These are phyloP conservation scores for Serendipita indica DNA, from an alignment of 768 basidiomycete species.

Conservation along the genomic window DNA sequence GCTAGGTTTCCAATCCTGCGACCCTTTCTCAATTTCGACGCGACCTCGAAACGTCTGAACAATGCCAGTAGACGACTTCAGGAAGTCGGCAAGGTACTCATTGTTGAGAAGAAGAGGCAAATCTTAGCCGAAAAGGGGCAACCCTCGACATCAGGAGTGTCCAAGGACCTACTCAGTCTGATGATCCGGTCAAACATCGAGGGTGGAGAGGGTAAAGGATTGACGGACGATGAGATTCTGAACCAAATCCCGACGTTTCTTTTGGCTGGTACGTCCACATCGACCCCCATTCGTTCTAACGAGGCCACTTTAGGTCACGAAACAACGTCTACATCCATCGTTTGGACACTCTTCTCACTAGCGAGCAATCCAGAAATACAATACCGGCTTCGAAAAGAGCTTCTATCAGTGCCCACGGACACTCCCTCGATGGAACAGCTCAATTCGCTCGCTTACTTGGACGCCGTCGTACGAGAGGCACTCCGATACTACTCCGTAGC, in stretches of 20 bases:
- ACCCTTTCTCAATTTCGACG: conserved; percentile 15
- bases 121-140: conserved; percentile 17
- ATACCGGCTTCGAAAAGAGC: conserved; percentile 23
- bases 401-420: conserved; percentile 17
- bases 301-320: conserved; percentile 17
- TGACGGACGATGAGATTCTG: conserved; percentile 8
- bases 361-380: conserved; percentile 22
- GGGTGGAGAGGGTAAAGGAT: background rate
- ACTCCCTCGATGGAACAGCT: conserved; percentile 21
- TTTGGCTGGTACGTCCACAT: background rate
- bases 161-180: background rate
- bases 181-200: conserved; percentile 7
- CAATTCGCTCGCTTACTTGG: conserved; percentile 22
- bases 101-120: conserved; percentile 23
- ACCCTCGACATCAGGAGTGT: background rate
- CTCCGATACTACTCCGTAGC: conserved; percentile 21
- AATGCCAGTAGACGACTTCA: conserved; percentile 13
- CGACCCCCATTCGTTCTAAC: background rate
- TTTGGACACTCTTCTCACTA: conserved; percentile 25
- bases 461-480: conserved; percentile 22
- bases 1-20: conserved; percentile 18
- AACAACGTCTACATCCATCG: conserved; percentile 21
- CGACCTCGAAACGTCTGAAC: conserved; percentile 12
- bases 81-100: conserved; percentile 21
- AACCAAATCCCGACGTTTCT: conserved; percentile 13